Evolutionary conservation across 805 yeast genomes (phyloP).

Genomic region (Ascoidea rubescens): DNA sequence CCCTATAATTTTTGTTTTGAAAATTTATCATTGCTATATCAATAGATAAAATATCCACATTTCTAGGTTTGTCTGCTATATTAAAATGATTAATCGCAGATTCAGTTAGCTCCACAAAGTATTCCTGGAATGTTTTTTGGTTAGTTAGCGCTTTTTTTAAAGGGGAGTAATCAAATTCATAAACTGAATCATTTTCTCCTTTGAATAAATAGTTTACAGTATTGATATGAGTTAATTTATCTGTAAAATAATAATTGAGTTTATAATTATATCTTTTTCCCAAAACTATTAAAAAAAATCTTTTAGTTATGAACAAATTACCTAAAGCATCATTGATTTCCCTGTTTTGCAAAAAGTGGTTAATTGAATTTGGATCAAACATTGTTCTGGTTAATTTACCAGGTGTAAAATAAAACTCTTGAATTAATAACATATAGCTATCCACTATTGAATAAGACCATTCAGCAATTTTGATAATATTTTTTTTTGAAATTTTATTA

Average conservation of each 20-base stretch:
- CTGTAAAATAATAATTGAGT: conserved; percentile 17
- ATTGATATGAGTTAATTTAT: neutral
- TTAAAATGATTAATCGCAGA: conserved; percentile 39
- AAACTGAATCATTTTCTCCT: neutral
- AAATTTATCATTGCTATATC: conserved; percentile 67
- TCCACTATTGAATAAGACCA: conserved; percentile 27
- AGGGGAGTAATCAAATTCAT: conserved; percentile 11
- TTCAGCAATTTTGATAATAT: conserved; percentile 23
- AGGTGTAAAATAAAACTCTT: conserved; percentile 10
- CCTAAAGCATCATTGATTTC: conserved; percentile 26
- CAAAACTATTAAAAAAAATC: conserved; percentile 26
- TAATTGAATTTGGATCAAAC: conserved; percentile 2
- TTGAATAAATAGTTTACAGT: conserved; percentile 2
- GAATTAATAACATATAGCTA: conserved; percentile 17
- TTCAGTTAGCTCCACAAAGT: conserved; percentile 41
- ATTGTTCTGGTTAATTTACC: conserved; percentile 1
- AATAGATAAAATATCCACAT: conserved; percentile 60
- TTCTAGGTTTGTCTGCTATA: conserved; percentile 38
- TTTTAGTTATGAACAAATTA: conserved; percentile 32
- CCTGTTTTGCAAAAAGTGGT: conserved; percentile 7
- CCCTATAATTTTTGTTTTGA: conserved; percentile 38
- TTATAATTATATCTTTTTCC: conserved; percentile 18
- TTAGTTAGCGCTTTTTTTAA: conserved; percentile 17
- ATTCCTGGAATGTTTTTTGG: conserved; percentile 22
- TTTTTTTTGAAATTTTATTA: conserved; percentile 11